Percentiles rank a stretch among this genome's conserved stretches.
Evolutionary conservation across 2,329 filamentous ascomycete species (phyloP).

Genomic region (Hymenoscyphus infarciens): DNA sequence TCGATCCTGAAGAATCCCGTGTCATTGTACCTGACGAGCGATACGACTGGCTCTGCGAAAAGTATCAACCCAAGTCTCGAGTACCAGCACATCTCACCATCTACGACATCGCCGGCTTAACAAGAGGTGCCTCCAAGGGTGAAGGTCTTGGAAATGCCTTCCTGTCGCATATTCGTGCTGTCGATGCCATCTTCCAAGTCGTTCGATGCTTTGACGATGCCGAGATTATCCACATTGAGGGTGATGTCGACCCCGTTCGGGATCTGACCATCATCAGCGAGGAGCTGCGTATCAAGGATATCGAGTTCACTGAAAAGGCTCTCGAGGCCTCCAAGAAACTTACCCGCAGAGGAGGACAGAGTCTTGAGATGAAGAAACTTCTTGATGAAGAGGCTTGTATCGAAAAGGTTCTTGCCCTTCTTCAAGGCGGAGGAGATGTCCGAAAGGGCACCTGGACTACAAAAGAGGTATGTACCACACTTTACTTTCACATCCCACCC

Average conservation of each 20-base stretch:
- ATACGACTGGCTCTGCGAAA: constrained; percentile 91
- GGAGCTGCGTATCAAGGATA: constrained; percentile 95
- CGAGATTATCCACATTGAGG: constrained; percentile 99
- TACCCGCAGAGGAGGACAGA: constrained; percentile 90
- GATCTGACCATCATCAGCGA: constrained; percentile 97
- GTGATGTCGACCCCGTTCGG: constrained; percentile 90
- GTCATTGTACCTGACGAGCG: constrained; percentile 95
- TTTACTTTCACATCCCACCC: constrained; percentile 28
- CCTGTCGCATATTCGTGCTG: constrained; percentile 96
- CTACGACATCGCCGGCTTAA: constrained; percentile 97
- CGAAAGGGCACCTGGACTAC: constrained; percentile 84
- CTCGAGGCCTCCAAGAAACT: constrained; percentile 90
- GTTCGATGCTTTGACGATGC: constrained; percentile 98
- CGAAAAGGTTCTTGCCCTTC: constrained; percentile 78
- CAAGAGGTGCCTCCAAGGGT: constrained; percentile 91
- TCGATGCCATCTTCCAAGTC: constrained; percentile 97
- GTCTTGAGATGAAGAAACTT: constrained; percentile 95
- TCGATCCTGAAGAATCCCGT: constrained; percentile 96
- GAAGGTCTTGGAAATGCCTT: constrained; percentile 97
- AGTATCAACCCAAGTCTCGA: constrained; percentile 95
- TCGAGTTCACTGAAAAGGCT: constrained; percentile 96
- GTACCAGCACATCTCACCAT: constrained; percentile 98
- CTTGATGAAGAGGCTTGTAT: constrained; percentile 92
- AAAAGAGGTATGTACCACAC: constrained; percentile 76
- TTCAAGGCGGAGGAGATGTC: constrained; percentile 89